A percentile compares a stretch with the other conserved stretches of the same genome.
These are phyloP conservation scores for Toxicodendron radicans DNA, from an alignment of 345 rosid genomes.

Conservation along the genomic window DNA sequence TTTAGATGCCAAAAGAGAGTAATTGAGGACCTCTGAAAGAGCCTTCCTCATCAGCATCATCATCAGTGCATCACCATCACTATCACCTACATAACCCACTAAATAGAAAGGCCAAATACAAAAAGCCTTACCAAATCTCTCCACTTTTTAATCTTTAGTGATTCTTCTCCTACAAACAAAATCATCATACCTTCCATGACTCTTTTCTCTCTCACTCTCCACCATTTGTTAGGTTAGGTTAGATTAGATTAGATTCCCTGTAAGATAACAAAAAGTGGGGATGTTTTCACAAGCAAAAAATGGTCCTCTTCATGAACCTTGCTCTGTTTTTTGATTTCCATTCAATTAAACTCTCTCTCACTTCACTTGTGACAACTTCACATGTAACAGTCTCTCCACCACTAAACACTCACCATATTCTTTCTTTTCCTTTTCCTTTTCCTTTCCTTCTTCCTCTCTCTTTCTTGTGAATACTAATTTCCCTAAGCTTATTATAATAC, in stretches of 20 bases:
- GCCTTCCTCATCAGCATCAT: conserved; percentile 11
- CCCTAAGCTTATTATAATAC: neutral
- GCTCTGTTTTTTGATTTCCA: neutral
- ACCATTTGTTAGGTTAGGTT: conserved; percentile 10
- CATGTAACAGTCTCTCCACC: conserved; percentile 23
- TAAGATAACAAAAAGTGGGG: conserved; percentile 19
- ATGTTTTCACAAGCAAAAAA: conserved; percentile 32
- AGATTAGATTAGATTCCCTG: conserved; percentile 19
- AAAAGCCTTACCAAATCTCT: conserved; percentile 19
- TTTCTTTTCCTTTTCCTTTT: neutral
- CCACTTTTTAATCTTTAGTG: conserved; percentile 18
- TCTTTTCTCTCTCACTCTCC: neutral
- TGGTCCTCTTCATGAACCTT: conserved; percentile 15
- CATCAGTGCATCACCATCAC: too few relatives aligned
- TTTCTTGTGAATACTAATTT: neutral
- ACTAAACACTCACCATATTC: neutral
- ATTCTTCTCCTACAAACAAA: conserved; percentile 4
- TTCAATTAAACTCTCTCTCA: too few relatives aligned
- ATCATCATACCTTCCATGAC: conserved; percentile 18
- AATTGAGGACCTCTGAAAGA: neutral
- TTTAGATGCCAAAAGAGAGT: conserved; percentile 9
- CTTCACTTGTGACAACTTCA: conserved; percentile 31
- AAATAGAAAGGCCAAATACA: neutral
- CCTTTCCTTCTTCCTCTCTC: neutral
- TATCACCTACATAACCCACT: conserved; percentile 7